phyloP scores from a whole-genome alignment of 768 basidiomycete genomes.

The Pleurotus platypus region DNA sequence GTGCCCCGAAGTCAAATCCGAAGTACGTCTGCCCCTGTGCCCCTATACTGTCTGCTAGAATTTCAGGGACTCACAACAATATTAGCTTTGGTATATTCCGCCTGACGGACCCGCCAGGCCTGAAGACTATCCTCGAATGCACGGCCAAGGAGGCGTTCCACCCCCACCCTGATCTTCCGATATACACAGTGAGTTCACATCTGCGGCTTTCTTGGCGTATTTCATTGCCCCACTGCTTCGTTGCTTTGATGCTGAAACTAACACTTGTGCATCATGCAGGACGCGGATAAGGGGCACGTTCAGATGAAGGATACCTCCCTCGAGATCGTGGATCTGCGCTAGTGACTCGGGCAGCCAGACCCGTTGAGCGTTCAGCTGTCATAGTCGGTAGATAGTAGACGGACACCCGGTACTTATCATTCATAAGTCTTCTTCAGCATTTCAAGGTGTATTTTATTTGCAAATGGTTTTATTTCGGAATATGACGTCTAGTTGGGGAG shows the following conservation, averaged over 20 bases:
- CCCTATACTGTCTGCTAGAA: not conserved
- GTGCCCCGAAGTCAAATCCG: slow-evolving; percentile 76
- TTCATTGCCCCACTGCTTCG: not conserved
- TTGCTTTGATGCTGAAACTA: too few relatives aligned
- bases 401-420: too few relatives aligned
- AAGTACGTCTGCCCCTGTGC: slow-evolving; percentile 43
- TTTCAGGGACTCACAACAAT: slow-evolving; percentile 7
- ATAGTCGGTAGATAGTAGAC: too few relatives aligned
- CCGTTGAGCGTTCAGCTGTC: too few relatives aligned
- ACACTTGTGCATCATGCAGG: slow-evolving; percentile 34
- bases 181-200: slow-evolving; percentile 71
- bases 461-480: too few relatives aligned
- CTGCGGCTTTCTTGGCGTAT: not conserved
- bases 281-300: slow-evolving; percentile 84
- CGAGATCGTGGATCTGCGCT: slow-evolving; percentile 83
- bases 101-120: slow-evolving; percentile 81
- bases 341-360: too few relatives aligned
- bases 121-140: slow-evolving; percentile 69
- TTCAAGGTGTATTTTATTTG: too few relatives aligned
- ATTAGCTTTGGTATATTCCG: slow-evolving; percentile 84
- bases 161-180: slow-evolving; percentile 78
- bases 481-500: too few relatives aligned
- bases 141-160: slow-evolving; percentile 76
- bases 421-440: too few relatives aligned
- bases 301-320: slow-evolving; percentile 68